A percentile compares a stretch with the other conserved stretches of the same genome.
These are phyloP conservation scores for Fusarium keratoplasticum DNA, from an alignment of 2,329 filamentous ascomycete species.

Conservation along the genomic window DNA sequence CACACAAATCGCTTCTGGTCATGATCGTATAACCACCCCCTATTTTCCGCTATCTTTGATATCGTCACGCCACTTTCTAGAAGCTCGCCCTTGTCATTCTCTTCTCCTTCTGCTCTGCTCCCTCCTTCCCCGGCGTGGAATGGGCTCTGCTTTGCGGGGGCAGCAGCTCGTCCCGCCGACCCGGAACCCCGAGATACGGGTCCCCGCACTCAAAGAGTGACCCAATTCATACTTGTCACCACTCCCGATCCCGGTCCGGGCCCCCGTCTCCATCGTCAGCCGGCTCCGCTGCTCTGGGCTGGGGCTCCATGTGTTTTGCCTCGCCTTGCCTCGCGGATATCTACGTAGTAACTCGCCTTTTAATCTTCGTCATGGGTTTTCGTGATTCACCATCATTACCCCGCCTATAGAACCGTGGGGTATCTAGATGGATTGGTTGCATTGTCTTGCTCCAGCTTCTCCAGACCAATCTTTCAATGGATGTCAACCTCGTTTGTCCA, in stretches of 20 bases:
- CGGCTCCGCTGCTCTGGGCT: constrained; percentile 2
- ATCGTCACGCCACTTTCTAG: constrained; percentile 39
- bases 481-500: background rate
- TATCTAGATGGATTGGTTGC: background rate
- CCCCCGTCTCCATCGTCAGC: constrained; percentile 20
- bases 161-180: constrained; percentile 36
- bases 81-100: constrained; percentile 29
- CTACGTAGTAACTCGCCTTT: background rate
- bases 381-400: constrained; percentile 9
- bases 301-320: background rate
- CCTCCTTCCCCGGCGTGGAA: constrained; percentile 15
- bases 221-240: constrained; percentile 45
- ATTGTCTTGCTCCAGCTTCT: background rate
- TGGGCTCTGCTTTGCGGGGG: constrained; percentile 25
- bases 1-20: constrained; percentile 43
- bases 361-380: background rate
- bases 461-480: background rate
- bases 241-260: constrained; percentile 28
- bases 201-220: constrained; percentile 22
- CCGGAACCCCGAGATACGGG: constrained; percentile 42
- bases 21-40: constrained; percentile 26
- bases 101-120: background rate
- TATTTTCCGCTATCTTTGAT: constrained; percentile 26
- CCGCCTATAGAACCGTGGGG: background rate
- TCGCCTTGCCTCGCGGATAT: background rate